phyloP scores from a whole-genome alignment of 805 yeast species.

The Saccharomycopsis vini region DNA sequence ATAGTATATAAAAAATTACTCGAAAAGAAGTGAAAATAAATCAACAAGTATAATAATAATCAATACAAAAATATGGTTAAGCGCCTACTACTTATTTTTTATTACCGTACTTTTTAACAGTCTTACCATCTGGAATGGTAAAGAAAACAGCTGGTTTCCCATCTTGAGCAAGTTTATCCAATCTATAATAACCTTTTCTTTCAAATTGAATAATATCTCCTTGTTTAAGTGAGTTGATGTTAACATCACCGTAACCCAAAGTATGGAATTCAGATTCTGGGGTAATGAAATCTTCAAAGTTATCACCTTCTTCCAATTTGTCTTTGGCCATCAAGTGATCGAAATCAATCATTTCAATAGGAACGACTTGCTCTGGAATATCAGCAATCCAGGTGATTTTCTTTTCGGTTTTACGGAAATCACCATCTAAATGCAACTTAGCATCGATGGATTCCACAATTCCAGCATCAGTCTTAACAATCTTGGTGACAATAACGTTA shows the following conservation, averaged over 20 bases:
- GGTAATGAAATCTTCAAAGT: conserved; percentile 85
- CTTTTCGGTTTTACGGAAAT: conserved; percentile 92
- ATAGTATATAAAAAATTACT: too few relatives aligned
- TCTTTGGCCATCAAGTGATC: conserved; percentile 94
- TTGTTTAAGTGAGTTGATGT: conserved; percentile 63
- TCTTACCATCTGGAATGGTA: conserved; percentile 93
- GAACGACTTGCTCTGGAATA: conserved; percentile 52
- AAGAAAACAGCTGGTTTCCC: conserved; percentile 70
- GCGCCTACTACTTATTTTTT: conserved; percentile 35
- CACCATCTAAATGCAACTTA: conserved; percentile 85
- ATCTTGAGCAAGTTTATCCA: conserved; percentile 50
- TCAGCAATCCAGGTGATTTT: conserved; percentile 92
- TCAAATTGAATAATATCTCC: conserved; percentile 92
- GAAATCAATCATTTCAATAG: conserved; percentile 78
- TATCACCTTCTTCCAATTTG: conserved; percentile 88
- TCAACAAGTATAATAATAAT: too few relatives aligned
- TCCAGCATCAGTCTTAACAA: conserved; percentile 50
- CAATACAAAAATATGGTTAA: too few relatives aligned
- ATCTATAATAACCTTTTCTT: conserved; percentile 91
- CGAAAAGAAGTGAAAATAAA: too few relatives aligned
- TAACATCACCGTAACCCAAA: conserved; percentile 69
- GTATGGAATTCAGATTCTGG: conserved; percentile 79
- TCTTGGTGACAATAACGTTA: conserved; percentile 70
- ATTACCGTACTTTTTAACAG: conserved; percentile 66
- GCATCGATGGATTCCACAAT: conserved; percentile 59